These are phyloP conservation scores for Zymoseptoria passerinii DNA, from an alignment of 2,329 filamentous ascomycete genomes.

Conservation along the genomic window DNA sequence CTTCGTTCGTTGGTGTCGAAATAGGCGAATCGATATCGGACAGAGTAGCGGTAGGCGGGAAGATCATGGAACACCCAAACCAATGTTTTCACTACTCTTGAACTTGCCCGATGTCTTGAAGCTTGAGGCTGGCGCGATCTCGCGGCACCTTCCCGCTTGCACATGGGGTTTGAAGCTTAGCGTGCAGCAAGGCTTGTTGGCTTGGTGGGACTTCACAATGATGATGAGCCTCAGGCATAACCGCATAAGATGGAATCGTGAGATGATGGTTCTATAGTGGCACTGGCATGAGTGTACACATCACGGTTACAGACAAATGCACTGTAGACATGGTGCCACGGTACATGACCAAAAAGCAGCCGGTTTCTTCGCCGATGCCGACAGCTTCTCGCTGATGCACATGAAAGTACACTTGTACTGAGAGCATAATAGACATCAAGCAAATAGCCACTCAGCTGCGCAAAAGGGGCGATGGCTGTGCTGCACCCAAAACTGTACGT, in stretches of 20 bases:
- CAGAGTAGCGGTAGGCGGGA: neutral
- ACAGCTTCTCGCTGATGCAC: too few species aligned
- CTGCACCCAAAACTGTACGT: too few species aligned
- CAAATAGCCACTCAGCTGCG: neutral
- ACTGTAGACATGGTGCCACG: too few species aligned
- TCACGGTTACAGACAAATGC: too few species aligned
- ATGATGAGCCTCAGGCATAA: neutral
- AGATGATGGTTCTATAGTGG: too few species aligned
- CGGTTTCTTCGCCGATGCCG: too few species aligned
- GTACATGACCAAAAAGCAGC: too few species aligned
- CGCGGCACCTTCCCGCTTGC: neutral
- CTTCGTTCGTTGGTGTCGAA: neutral
- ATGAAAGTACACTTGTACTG: neutral
- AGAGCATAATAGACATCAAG: neutral
- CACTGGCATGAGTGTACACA: too few species aligned
- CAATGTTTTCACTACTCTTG: neutral
- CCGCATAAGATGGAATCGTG: too few species aligned
- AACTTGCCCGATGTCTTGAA: neutral
- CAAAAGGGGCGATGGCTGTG: too few species aligned
- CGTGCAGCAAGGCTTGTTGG: neutral
- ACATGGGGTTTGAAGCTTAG: neutral
- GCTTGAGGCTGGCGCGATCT: neutral
- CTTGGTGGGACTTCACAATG: neutral
- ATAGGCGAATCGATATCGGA: neutral
- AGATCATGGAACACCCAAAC: neutral